These are phyloP conservation scores for Ramaria rubella DNA, from an alignment of 768 basidiomycete genomes.

Conservation along the genomic window DNA sequence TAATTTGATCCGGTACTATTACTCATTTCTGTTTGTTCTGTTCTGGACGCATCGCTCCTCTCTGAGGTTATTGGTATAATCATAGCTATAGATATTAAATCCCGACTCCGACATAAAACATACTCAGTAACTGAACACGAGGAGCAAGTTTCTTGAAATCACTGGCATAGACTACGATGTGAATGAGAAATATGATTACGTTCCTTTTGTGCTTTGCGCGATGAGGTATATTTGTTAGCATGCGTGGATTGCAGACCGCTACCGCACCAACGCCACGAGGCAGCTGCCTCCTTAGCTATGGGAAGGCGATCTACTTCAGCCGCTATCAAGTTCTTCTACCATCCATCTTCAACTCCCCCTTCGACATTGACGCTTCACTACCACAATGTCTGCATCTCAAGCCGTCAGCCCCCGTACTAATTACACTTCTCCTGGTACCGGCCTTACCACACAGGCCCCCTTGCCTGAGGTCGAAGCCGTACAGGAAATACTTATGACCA, in stretches of 20 bases:
- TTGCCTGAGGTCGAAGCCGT: conserved; percentile 15
- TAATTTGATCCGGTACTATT: neutral
- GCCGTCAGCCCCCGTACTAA: neutral
- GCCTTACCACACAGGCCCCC: conserved; percentile 11
- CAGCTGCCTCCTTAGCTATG: neutral
- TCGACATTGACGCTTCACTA: neutral
- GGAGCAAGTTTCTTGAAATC: neutral
- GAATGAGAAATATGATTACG: neutral
- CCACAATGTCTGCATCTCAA: neutral
- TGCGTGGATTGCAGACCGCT: conserved; percentile 2
- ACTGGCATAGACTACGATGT: neutral
- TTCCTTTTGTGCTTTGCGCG: neutral
- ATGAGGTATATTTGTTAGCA: neutral
- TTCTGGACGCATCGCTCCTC: neutral
- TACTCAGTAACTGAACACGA: neutral
- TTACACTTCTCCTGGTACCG: conserved; percentile 7
- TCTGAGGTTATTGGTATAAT: neutral
- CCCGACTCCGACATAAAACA: neutral
- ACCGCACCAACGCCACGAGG: conserved; percentile 5
- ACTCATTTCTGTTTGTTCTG: too few species aligned
- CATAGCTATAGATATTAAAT: neutral
- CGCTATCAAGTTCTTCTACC: neutral
- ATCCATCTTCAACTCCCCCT: neutral
- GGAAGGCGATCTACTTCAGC: neutral
- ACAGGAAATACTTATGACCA: conserved; percentile 21